These are phyloP conservation scores for Ciborinia camelliae DNA, from an alignment of 2,329 filamentous ascomycete genomes.

Conservation along the genomic window DNA sequence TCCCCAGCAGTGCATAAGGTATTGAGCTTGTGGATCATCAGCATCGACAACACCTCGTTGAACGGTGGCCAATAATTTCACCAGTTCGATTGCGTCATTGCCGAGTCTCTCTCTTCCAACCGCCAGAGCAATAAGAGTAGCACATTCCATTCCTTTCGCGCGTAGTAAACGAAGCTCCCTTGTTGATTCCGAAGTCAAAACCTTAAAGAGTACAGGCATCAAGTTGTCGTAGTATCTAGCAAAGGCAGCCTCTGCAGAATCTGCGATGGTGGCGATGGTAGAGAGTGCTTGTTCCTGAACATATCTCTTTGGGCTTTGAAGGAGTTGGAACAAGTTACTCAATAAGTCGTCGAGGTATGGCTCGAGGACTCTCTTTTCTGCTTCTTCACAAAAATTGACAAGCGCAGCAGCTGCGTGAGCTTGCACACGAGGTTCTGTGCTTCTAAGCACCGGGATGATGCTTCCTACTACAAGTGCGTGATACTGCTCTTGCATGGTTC, in stretches of 20 bases:
- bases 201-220: constrained; percentile 91
- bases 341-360: constrained; percentile 90
- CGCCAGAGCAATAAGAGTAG: constrained; percentile 89
- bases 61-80: constrained; percentile 82
- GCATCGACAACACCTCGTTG: constrained; percentile 83
- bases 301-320: constrained; percentile 90
- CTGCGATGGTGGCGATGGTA: constrained; percentile 97
- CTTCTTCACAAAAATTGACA: constrained; percentile 98
- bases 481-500: constrained; percentile 96
- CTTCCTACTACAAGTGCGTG: constrained; percentile 82
- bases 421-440: constrained; percentile 88
- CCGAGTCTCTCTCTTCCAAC: constrained; percentile 93
- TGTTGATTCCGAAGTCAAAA: constrained; percentile 83
- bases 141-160: constrained; percentile 99
- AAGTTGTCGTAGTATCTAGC: constrained; percentile 92
- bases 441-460: constrained; percentile 88
- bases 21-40: constrained; percentile 94
- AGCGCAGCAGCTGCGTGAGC: constrained; percentile 96
- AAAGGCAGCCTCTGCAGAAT: constrained; percentile 93
- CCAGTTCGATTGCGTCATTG: constrained; percentile 78
- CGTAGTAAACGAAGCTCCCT: constrained; percentile 89
- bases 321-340: constrained; percentile 77
- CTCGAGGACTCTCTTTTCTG: constrained; percentile 85
- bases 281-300: constrained; percentile 97
- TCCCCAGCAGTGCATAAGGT: constrained; percentile 98